A percentile compares a stretch with the other conserved stretches of the same genome.
Evolutionary conservation across 2,329 filamentous ascomycete genomes (phyloP).

Genomic region (Hypoxylon sp.): DNA sequence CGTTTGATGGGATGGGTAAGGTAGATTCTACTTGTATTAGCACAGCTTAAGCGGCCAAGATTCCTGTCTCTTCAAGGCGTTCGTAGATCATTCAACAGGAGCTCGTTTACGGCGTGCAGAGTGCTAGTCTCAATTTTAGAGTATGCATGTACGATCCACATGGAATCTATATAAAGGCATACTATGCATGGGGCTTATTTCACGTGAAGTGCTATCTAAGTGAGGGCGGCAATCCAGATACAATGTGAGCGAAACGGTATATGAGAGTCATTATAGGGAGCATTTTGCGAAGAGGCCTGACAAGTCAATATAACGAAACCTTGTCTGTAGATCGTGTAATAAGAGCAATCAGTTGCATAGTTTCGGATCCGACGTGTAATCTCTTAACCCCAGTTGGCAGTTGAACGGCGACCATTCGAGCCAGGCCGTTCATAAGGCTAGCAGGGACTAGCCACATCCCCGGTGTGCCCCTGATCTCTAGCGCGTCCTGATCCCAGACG

Average conservation of each 20-base stretch:
- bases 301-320: neutral
- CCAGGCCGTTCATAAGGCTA: conserved; percentile 17
- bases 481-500: conserved; percentile 15
- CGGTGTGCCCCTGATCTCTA: conserved; percentile 25
- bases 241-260: neutral
- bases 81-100: neutral
- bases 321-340: conserved; percentile 4
- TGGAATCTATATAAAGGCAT: conserved; percentile 16
- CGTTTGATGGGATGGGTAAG: conserved; percentile 16
- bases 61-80: neutral
- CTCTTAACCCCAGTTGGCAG: conserved; percentile 26
- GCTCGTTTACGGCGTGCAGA: neutral
- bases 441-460: conserved; percentile 28
- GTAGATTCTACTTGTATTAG: neutral
- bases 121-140: neutral
- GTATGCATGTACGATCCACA: conserved; percentile 12
- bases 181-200: conserved; percentile 20
- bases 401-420: conserved; percentile 11
- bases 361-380: conserved; percentile 21
- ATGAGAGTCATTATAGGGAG: neutral
- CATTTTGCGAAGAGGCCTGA: neutral
- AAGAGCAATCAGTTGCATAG: conserved; percentile 2
- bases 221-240: neutral
- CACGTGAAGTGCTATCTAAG: conserved; percentile 22
- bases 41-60: neutral